These are phyloP conservation scores for Phytopythium delawarense DNA, from an alignment of 352 stramenopile genomes.

Conservation along the genomic window DNA sequence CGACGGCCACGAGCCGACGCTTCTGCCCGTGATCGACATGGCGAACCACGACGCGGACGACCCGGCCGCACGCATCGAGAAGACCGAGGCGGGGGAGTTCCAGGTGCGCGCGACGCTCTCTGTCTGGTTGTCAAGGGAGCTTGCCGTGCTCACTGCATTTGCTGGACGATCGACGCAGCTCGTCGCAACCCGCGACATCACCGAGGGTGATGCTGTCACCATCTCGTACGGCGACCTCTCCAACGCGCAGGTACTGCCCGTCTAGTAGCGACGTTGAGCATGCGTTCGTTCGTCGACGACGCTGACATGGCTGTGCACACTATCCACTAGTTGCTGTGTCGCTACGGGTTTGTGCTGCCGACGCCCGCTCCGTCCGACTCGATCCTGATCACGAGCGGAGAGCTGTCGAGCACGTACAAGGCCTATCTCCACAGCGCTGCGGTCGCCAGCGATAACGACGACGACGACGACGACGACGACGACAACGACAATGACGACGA, in stretches of 20 bases:
- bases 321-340: constrained; percentile 44
- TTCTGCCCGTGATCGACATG: constrained; percentile 79
- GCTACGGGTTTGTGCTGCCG: constrained; percentile 65
- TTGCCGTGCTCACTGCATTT: not conserved
- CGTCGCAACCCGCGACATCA: constrained; percentile 35
- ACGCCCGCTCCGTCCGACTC: constrained; percentile 33
- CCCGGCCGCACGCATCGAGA: constrained; percentile 47
- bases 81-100: constrained; percentile 33
- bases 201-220: constrained; percentile 42
- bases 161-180: constrained; percentile 23
- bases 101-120: constrained; percentile 22
- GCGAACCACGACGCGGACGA: constrained; percentile 51
- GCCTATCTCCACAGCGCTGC: constrained; percentile 23
- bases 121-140: not conserved
- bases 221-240: constrained; percentile 73
- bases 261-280: not conserved
- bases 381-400: constrained; percentile 43
- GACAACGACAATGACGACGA: constrained; percentile 16
- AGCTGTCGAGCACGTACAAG: constrained; percentile 36
- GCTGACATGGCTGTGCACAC: constrained; percentile 1
- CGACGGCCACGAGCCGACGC: constrained; percentile 36
- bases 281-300: not conserved
- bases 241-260: constrained; percentile 51
- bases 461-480: constrained; percentile 19
- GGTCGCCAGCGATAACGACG: constrained; percentile 26